These are phyloP conservation scores for Ormosia semicastrata DNA, from an alignment of 306 rosid species.

Conservation along the genomic window DNA sequence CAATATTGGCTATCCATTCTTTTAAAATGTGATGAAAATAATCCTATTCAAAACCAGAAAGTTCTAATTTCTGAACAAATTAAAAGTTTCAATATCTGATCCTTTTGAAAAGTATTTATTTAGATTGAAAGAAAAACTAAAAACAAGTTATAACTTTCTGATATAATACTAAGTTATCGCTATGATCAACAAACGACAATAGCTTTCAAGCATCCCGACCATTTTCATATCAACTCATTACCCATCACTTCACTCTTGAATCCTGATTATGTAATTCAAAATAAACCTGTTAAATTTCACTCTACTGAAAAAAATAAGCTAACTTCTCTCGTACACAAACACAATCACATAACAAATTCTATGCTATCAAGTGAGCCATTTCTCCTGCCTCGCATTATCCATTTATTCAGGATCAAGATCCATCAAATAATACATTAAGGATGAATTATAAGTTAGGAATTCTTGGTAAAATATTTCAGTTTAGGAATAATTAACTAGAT, in stretches of 20 bases:
- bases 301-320: neutral
- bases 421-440: neutral
- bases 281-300: neutral
- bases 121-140: neutral
- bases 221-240: neutral
- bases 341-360: neutral
- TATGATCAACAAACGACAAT: neutral
- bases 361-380: neutral
- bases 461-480: neutral
- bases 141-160: neutral
- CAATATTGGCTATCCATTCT: neutral
- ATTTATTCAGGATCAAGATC: neutral
- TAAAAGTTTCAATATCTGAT: neutral
- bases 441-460: neutral
- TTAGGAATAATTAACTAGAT: neutral
- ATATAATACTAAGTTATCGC: neutral
- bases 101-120: neutral
- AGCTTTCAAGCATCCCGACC: neutral
- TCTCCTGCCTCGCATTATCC: neutral
- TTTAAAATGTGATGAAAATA: neutral
- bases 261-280: neutral
- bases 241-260: neutral
- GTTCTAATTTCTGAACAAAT: neutral
- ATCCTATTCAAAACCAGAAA: neutral
- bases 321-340: neutral